Conservation (phyloP, 495 filamentous ascomycete species). For the Choiromyces venosus region DNA sequence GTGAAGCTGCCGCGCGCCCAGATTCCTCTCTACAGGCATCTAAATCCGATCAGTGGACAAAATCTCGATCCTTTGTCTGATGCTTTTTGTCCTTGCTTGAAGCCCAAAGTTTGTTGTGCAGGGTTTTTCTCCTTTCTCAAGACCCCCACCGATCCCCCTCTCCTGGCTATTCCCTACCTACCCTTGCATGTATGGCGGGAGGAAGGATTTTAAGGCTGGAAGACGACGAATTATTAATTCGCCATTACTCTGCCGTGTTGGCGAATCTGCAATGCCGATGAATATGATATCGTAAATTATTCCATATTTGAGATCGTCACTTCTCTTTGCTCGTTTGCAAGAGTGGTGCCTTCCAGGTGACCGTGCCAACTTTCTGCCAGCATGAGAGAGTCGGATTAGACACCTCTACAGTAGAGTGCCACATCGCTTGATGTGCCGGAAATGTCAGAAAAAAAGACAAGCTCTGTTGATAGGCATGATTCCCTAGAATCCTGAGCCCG, state of each 20-base stretch:
- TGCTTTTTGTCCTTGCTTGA: background rate
- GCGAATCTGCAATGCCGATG: background rate
- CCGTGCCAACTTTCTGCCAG: background rate
- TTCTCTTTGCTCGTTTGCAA: background rate
- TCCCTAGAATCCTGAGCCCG: background rate
- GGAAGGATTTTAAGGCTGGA: background rate
- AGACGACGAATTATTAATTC: background rate
- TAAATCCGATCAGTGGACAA: conserved; percentile 21
- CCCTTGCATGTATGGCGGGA: background rate
- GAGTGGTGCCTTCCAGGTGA: background rate
- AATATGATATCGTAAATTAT: background rate
- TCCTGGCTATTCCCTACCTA: background rate
- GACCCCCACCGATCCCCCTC: conserved; percentile 1
- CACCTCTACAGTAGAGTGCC: background rate
- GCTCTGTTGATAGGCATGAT: background rate
- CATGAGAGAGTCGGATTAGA: background rate
- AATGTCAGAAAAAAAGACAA: background rate
- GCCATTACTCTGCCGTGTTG: background rate
- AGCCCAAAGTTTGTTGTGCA: background rate
- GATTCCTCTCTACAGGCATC: background rate
- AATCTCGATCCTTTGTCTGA: conserved; percentile 27
- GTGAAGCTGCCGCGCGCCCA: background rate
- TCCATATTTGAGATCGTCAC: too few species aligned
- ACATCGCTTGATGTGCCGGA: background rate
- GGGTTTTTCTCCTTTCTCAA: background rate